phyloP scores from a whole-genome alignment of 2,329 filamentous ascomycete species.

The Penicillium crustosum region DNA sequence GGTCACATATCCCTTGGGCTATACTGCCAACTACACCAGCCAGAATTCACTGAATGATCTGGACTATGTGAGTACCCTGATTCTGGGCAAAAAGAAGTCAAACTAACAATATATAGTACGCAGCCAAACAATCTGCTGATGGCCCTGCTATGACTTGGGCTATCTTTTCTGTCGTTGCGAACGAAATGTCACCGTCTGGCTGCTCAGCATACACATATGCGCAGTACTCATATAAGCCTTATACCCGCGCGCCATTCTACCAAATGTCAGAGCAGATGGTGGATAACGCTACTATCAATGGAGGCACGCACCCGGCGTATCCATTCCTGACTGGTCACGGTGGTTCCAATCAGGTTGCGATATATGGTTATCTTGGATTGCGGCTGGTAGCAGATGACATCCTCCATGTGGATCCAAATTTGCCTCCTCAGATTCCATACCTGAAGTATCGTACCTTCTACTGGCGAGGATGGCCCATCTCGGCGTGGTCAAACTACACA shows the following conservation, averaged over 20 bases:
- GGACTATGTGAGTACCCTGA: slow-evolving; percentile 54
- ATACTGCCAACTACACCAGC: slow-evolving; percentile 54
- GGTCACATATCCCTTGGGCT: slow-evolving; percentile 64
- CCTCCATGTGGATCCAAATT: slow-evolving; percentile 62
- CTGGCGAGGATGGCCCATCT: slow-evolving; percentile 65
- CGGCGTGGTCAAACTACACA: slow-evolving; percentile 61
- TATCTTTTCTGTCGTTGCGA: slow-evolving; percentile 67
- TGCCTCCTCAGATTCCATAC: slow-evolving; percentile 64
- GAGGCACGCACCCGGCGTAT: slow-evolving; percentile 66
- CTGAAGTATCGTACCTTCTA: slow-evolving; percentile 64
- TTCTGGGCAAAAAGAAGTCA: background rate
- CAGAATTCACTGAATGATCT: slow-evolving; percentile 56
- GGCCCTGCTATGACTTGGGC: slow-evolving; percentile 74
- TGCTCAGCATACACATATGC: slow-evolving; percentile 69
- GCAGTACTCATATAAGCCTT: slow-evolving; percentile 63
- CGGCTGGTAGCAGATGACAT: slow-evolving; percentile 59
- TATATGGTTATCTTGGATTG: slow-evolving; percentile 68
- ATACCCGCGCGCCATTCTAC: slow-evolving; percentile 66
- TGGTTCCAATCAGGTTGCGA: slow-evolving; percentile 65
- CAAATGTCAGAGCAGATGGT: slow-evolving; percentile 69
- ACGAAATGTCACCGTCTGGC: slow-evolving; percentile 63
- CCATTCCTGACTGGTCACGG: slow-evolving; percentile 72
- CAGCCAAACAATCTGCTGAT: slow-evolving; percentile 65
- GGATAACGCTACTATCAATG: slow-evolving; percentile 61
- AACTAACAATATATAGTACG: slow-evolving; percentile 51